Base-by-base conservation (phyloP, 768 basidiomycete species). In the Mycena sanguinolenta region DNA sequence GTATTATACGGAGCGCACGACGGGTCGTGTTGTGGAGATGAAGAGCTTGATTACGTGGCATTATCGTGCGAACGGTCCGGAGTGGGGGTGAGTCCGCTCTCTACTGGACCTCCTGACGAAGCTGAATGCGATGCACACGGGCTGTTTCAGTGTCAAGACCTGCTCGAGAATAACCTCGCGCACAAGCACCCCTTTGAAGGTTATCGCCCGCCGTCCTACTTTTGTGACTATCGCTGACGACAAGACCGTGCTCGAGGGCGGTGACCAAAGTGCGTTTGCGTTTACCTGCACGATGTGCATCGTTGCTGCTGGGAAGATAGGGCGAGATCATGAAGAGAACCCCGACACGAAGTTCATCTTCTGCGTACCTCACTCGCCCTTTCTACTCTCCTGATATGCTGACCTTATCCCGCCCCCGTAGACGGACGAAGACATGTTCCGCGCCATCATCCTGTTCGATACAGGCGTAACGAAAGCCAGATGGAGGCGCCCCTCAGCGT, bases 341-440 rank as follows among this genome's bases (percentile, higher is more conserved):
- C 94, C 97, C 2, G 95, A 97, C 68, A 91, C 95, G 53, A 95
- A 98, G 79, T 96, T 98, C 77, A 87, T 98, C 79, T 97, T 98
- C 84, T 99, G 97, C 78, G 97, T 67, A 70, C 64, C 49, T 28
- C 55, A 30, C 23, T 4, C 21, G 49, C 9, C 42, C 25, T 23
- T 58, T n/a, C n/a, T n/a, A n/a, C 36, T 9, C 34, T 17, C 23
- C 72, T 25, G 8, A 10, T 34, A 10, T n/a, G n/a, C 42, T 19
- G 50, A 52, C 69, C 44, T n/a, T n/a, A n/a, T n/a, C 58, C 44
- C 44, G 21, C 44, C 21, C 13, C 63, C 17, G 44, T 74, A 93
- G 94, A 97, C 97, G 57, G 96, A 98, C 84, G 97, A 99, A 83
- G 97, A 99, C 84, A 99, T 99, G 97, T 98, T 98, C 93, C 92